Evolutionary conservation across 495 filamentous ascomycete genomes (phyloP), one percentile per base, ranked within the genome.

Genomic region (Parathielavia hyrcaniae): DNA sequence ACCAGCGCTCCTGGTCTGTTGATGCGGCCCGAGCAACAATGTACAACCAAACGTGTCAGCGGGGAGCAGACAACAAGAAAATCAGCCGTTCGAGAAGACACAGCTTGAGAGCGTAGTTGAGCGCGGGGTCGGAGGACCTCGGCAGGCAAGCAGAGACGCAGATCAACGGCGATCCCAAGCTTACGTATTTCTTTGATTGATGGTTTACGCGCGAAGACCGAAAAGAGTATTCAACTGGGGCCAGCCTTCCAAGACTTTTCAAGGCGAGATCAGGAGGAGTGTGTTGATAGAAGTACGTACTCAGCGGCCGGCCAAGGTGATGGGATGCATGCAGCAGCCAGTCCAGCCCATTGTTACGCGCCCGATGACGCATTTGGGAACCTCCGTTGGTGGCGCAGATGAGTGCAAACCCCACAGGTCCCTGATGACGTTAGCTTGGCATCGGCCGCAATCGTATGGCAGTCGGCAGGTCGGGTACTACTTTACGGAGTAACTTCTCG

Each of bases 351-450:
- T 47, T 55, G 53, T 44, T 55, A 13, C n/a, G 45, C 58, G 40
- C 52, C 58, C 39, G 44, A 60, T 52, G 58, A 56, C 53, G 58
- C 58, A 56, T 55, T 23, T 30, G 34, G n/a, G n/a, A n/a, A n/a
- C n/a, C n/a, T n/a, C n/a, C n/a, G 58, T 17, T 34, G 45, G 58
- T 60, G 58, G 58, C 52, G 58, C 46, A 52, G 52, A 60, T 55
- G 22, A 20, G 16, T 30, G 26, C 26, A 16, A 50, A 3, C 26
- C 43, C 36, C 19, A 11, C 20, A 5, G 35, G n/a, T 41, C 36
- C 52, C 46, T 51, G 53, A 61, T 61, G 52, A 61, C 47, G 52
- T 56, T 50, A 19, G 57, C 49, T 59, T 59, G 57, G 57, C 50
- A 52, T 46, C 19, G n/a, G n/a, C n/a, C n/a, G n/a, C n/a, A n/a